phyloP scores from a whole-genome alignment of 2,329 filamentous ascomycete genomes.

The Teratosphaeria destructans region DNA sequence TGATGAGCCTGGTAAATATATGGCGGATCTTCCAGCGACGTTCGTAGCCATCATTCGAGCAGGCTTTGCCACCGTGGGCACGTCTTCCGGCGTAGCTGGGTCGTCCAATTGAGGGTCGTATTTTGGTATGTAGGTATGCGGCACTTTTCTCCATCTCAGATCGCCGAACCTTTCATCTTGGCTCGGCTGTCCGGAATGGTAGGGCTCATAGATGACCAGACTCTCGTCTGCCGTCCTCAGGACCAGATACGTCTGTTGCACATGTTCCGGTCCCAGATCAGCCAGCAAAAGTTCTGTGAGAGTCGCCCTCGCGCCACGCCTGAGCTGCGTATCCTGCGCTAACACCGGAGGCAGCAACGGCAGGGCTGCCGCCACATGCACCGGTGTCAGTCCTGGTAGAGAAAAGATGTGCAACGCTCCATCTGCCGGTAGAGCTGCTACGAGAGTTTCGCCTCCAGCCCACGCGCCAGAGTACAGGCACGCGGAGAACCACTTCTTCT shows the following conservation, averaged over 20 bases:
- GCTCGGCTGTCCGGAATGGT: conserved; percentile 31
- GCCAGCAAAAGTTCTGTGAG: conserved; percentile 73
- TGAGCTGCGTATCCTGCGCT: conserved; percentile 57
- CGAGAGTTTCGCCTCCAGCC: conserved; percentile 46
- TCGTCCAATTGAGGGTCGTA: conserved; percentile 37
- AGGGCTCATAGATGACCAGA: conserved; percentile 77
- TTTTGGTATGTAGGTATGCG: conserved; percentile 57
- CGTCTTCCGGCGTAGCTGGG: conserved; percentile 9
- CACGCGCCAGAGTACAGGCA: conserved; percentile 65
- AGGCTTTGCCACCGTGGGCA: conserved; percentile 34
- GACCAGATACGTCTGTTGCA: conserved; percentile 67
- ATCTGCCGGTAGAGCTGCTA: conserved; percentile 68
- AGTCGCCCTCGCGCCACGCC: conserved; percentile 62
- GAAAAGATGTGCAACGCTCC: conserved; percentile 60
- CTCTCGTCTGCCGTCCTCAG: conserved; percentile 72
- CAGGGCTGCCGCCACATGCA: conserved; percentile 67
- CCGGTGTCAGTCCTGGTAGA: conserved; percentile 60
- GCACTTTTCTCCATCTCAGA: conserved; percentile 66
- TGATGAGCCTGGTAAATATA: conserved; percentile 72
- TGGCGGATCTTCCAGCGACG: conserved; percentile 66
- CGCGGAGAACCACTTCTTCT: conserved; percentile 69
- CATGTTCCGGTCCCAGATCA: conserved; percentile 67
- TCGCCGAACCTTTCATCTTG: conserved; percentile 11
- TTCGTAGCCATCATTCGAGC: conserved; percentile 49
- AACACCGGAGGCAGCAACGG: conserved; percentile 68